A percentile compares a stretch with the other conserved stretches of the same genome.
Conservation (phyloP, 2,329 filamentous ascomycete genomes). For the Aspergillus neotritici region DNA sequence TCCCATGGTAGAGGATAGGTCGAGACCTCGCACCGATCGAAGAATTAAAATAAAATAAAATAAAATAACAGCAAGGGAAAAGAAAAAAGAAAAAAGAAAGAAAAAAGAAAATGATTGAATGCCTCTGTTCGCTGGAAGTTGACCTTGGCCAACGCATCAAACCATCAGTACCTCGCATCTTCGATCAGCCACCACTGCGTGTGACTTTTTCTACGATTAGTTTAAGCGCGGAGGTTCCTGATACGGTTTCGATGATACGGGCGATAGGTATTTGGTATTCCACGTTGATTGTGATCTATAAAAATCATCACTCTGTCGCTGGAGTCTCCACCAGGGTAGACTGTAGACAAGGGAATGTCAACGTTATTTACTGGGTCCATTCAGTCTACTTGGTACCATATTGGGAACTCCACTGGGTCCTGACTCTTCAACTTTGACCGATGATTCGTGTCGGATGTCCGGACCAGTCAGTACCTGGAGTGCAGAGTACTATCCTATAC, state of each 20-base stretch:
- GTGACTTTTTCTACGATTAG: background rate
- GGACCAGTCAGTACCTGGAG: slow-evolving; percentile 21
- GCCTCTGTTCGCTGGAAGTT: slow-evolving; percentile 1
- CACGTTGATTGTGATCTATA: background rate
- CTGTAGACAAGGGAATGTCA: too few relatives aligned
- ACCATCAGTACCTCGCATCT: too few relatives aligned
- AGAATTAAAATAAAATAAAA: too few relatives aligned
- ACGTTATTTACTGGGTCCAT: too few relatives aligned
- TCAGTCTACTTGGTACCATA: background rate
- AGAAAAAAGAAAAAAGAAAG: too few relatives aligned
- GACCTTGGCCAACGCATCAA: background rate
- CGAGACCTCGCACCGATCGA: too few relatives aligned
- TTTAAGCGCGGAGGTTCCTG: slow-evolving; percentile 14
- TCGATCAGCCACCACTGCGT: background rate
- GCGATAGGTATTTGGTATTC: slow-evolving; percentile 1
- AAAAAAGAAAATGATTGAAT: background rate
- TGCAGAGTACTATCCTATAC: too few relatives aligned
- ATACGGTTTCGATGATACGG: slow-evolving; percentile 11
- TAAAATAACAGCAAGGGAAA: too few relatives aligned
- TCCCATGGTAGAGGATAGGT: too few relatives aligned
- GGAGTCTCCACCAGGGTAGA: too few relatives aligned
- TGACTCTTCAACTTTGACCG: background rate
- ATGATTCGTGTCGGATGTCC: slow-evolving; percentile 20
- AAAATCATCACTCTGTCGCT: background rate
- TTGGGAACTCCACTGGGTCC: slow-evolving; percentile 12